phyloP scores from a whole-genome alignment of 176 grass and related monocot genomes.

The Rhynchospora breviuscula region DNA sequence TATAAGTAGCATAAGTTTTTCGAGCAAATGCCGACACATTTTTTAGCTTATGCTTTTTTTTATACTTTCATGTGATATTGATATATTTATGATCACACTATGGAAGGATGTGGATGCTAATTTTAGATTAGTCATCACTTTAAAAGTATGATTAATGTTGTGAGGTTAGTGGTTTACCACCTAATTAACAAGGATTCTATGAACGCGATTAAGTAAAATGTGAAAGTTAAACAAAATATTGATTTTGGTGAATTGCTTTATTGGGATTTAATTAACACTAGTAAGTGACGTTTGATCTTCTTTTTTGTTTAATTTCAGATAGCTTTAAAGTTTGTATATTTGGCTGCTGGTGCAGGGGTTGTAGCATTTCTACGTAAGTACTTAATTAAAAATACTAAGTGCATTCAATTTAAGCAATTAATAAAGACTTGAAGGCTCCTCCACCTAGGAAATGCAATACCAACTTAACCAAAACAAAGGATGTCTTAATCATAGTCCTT shows the following conservation, averaged over 20 bases:
- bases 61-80: too few species aligned
- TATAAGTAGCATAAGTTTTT: neutral
- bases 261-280: neutral
- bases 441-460: neutral
- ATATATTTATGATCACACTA: too few species aligned
- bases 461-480: neutral
- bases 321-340: slow-evolving; percentile 53
- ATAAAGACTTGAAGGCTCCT: neutral
- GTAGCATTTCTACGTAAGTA: slow-evolving; percentile 61
- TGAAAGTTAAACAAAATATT: neutral
- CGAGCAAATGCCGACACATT: neutral
- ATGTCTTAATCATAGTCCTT: neutral
- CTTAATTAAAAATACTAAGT: neutral
- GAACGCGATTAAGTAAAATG: neutral
- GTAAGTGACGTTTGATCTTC: neutral
- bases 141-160: too few species aligned
- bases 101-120: too few species aligned
- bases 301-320: slow-evolving; percentile 36
- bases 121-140: too few species aligned
- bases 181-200: neutral
- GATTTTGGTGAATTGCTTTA: neutral
- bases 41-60: too few species aligned
- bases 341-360: slow-evolving; percentile 40
- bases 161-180: neutral
- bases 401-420: neutral